Conservation (phyloP, 208 protist genomes). For the Acanthamoeba castellanii region DNA sequence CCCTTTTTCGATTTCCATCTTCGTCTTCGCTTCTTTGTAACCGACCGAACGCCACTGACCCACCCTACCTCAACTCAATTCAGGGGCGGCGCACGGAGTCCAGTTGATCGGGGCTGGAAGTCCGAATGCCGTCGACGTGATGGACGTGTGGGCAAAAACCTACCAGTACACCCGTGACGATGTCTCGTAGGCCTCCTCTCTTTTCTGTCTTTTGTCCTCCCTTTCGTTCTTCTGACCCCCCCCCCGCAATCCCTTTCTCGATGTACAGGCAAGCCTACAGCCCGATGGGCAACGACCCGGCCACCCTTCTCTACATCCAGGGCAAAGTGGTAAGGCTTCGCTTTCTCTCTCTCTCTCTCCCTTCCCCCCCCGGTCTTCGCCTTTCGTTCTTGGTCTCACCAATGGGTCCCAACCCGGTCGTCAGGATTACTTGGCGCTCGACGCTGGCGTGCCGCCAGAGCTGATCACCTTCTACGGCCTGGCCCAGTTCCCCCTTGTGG, state of each 20-base stretch:
- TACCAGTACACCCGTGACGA: slow-evolving; percentile 39
- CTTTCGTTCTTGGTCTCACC: no score
- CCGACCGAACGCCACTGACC: background rate
- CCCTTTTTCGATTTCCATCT: no score
- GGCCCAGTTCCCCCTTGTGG: background rate
- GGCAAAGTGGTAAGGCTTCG: background rate
- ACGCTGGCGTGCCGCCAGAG: background rate
- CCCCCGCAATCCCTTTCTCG: no score
- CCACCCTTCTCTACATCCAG: background rate
- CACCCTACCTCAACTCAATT: background rate
- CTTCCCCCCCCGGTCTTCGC: no score
- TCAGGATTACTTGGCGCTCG: background rate
- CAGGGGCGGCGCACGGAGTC: background rate
- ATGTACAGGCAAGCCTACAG: background rate
- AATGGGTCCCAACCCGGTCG: no score
- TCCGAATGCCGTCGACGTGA: background rate
- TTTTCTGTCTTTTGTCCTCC: background rate
- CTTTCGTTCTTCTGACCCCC: no score
- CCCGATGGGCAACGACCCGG: background rate
- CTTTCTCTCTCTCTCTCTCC: no score
- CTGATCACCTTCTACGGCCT: background rate
- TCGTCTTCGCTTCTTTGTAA: background rate
- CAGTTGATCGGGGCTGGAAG: background rate
- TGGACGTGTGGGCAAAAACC: background rate
- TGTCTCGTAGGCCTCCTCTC: background rate